Conservation (phyloP, 2,329 filamentous ascomycete species). For the Pseudocercospora cruenta region DNA sequence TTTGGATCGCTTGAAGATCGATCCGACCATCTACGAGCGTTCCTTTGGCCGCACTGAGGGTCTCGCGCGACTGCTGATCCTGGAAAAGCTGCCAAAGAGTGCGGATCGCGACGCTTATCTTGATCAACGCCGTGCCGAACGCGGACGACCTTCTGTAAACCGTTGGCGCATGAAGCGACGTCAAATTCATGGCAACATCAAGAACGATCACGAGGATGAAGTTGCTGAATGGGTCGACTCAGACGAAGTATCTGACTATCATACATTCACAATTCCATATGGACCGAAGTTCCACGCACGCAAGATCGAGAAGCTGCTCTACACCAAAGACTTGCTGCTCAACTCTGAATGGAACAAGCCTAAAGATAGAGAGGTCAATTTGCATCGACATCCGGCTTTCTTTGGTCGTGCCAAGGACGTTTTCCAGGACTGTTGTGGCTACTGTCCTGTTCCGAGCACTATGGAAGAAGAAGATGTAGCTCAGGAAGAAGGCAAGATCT, state of each 20-base stretch:
- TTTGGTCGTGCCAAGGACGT: conserved; percentile 77
- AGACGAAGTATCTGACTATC: conserved; percentile 76
- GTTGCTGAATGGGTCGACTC: conserved; percentile 80
- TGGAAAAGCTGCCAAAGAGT: conserved; percentile 75
- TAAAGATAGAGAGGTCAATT: conserved; percentile 70
- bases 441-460: conserved; percentile 70
- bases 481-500: conserved; percentile 73
- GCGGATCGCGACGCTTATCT: conserved; percentile 71
- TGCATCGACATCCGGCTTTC: conserved; percentile 85
- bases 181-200: conserved; percentile 70
- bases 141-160: conserved; percentile 66
- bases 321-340: conserved; percentile 77
- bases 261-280: conserved; percentile 68
- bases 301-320: conserved; percentile 80
- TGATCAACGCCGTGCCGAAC: conserved; percentile 69
- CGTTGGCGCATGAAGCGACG: conserved; percentile 47
- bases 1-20: conserved; percentile 73
- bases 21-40: conserved; percentile 85
- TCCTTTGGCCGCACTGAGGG: conserved; percentile 76
- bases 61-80: conserved; percentile 75
- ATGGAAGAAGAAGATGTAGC: conserved; percentile 72
- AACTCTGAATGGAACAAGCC: conserved; percentile 86
- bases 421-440: conserved; percentile 79
- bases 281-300: conserved; percentile 60
- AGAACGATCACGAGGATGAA: conserved; percentile 76